phyloP scores from a whole-genome alignment of 495 filamentous ascomycete genomes.

The Neurospora sp. region DNA sequence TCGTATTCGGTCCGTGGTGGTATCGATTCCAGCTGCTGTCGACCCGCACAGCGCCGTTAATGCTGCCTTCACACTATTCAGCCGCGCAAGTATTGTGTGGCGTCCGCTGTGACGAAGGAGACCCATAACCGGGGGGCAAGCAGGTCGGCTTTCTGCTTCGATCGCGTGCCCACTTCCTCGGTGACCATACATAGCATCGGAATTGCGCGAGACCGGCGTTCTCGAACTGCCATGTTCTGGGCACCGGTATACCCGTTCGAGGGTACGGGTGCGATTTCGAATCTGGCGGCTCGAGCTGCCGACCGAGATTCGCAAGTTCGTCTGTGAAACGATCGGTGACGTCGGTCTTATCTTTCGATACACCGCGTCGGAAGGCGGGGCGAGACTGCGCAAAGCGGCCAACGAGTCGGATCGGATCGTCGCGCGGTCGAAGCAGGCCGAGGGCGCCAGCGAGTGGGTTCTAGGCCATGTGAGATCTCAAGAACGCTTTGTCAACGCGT shows the following conservation, averaged over 20 bases:
- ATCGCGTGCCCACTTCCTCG: not conserved
- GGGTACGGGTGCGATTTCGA: too few species aligned
- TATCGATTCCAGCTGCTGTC: not conserved
- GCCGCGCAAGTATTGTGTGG: not conserved
- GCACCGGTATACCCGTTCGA: not conserved
- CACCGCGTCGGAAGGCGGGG: not conserved
- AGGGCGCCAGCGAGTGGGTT: not conserved
- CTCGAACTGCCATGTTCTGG: not conserved
- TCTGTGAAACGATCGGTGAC: too few species aligned
- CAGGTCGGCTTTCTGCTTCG: not conserved
- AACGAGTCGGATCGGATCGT: not conserved
- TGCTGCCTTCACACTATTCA: not conserved
- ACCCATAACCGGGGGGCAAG: not conserved
- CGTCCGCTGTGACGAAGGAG: not conserved
- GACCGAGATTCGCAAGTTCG: too few species aligned
- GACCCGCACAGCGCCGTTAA: not conserved
- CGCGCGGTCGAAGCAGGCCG: not conserved
- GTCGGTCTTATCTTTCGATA: not conserved
- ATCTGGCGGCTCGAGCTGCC: too few species aligned
- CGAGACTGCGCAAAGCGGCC: not conserved
- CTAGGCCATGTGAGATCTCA: not conserved
- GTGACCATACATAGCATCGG: accelerated
- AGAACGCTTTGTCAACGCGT: not conserved
- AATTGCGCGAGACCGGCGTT: not conserved
- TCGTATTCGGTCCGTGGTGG: not conserved